Evolutionary conservation across 179 eudicot species (phyloP).

Genomic region (Spinacia oleracea): DNA sequence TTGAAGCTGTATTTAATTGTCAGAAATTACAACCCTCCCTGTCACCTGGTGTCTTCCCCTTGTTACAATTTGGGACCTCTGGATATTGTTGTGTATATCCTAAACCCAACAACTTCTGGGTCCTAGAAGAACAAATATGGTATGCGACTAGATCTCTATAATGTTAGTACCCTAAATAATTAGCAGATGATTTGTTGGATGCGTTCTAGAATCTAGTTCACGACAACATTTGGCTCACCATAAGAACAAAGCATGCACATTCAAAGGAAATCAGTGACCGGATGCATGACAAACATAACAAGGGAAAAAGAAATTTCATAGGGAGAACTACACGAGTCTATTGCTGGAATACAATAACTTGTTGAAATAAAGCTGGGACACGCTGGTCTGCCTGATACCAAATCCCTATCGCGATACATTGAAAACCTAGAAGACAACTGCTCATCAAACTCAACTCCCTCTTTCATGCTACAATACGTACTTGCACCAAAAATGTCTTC

Average conservation of each 20-base stretch:
- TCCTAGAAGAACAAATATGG: background rate
- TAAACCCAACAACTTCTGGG: background rate
- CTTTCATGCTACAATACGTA: background rate
- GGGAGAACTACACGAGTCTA: background rate
- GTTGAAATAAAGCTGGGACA: background rate
- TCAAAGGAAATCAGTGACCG: background rate
- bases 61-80: background rate
- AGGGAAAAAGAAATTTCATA: background rate
- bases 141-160: background rate
- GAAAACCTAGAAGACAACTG: background rate
- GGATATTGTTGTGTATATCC: background rate
- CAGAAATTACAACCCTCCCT: background rate
- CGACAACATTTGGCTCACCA: background rate
- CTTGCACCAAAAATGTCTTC: background rate
- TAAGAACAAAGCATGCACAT: background rate
- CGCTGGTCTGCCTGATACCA: background rate
- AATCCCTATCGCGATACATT: background rate
- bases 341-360: background rate
- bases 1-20: background rate
- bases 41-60: background rate
- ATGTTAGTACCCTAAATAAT: background rate
- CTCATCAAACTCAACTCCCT: background rate
- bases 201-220: background rate
- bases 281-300: no score
- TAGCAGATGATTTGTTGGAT: background rate